phyloP scores from a whole-genome alignment of 139 green algal species.

The Coelastrella sp. region DNA sequence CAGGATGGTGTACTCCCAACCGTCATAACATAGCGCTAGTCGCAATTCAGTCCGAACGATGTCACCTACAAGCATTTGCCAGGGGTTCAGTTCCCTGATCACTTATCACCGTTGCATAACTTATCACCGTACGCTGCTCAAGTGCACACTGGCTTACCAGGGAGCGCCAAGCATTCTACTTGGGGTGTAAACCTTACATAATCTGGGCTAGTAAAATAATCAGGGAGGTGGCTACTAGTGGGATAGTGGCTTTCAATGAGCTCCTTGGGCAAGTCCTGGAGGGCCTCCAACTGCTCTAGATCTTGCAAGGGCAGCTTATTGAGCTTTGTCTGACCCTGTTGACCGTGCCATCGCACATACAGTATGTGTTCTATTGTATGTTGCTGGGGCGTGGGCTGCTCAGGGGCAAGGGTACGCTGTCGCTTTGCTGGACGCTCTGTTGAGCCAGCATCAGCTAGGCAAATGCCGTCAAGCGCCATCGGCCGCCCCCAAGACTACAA shows the following conservation, averaged over 20 bases:
- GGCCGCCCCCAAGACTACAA: no score
- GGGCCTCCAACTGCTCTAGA: constrained; percentile 5
- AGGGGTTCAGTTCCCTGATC: no score
- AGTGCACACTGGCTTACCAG: not conserved
- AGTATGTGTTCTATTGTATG: constrained; percentile 13
- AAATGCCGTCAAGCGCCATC: no score
- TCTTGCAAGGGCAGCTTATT: constrained; percentile 17
- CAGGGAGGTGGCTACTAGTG: not conserved
- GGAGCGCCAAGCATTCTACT: constrained; percentile 29
- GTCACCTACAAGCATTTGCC: not conserved
- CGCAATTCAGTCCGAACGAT: constrained; percentile 41
- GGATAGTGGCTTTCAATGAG: constrained; percentile 31
- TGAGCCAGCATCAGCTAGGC: not conserved
- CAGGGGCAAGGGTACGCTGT: not conserved
- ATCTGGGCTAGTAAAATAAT: constrained; percentile 40
- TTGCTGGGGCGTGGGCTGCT: not conserved
- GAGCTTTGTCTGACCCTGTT: constrained; percentile 40
- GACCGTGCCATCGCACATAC: constrained; percentile 33
- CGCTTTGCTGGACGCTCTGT: constrained; percentile 17
- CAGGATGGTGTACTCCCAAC: constrained; percentile 47
- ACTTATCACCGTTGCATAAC: no score
- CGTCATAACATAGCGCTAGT: constrained; percentile 7
- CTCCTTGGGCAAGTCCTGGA: constrained; percentile 34
- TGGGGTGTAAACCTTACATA: constrained; percentile 33
- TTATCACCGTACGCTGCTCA: no score